Conservation (phyloP, 2,329 filamentous ascomycete species). For the Pestalotiopsis sp. region DNA sequence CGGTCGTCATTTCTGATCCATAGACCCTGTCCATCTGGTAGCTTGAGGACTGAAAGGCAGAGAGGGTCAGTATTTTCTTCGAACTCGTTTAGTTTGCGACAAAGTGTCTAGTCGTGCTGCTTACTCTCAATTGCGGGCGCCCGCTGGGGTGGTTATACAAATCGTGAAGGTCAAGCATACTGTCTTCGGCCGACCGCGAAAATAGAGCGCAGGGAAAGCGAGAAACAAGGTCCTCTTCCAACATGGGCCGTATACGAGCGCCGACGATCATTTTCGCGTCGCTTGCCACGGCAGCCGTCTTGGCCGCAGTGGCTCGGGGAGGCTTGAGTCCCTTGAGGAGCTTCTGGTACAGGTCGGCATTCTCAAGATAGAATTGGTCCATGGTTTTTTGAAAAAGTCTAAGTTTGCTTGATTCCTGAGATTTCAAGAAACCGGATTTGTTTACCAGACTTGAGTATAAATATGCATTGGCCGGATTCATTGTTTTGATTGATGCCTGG, state of each 20-base stretch:
- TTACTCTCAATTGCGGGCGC: conserved; percentile 28
- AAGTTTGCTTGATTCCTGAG: background rate
- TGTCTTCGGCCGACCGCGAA: conserved; percentile 21
- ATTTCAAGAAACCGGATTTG: background rate
- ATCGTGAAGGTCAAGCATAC: conserved; percentile 39
- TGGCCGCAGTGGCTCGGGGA: background rate
- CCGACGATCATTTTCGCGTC: conserved; percentile 36
- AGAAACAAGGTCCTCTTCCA: conserved; percentile 33
- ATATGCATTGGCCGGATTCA: background rate
- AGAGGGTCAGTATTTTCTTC: background rate
- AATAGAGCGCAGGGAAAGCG: conserved; percentile 33
- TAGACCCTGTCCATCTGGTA: conserved; percentile 41
- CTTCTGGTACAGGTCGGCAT: conserved; percentile 29
- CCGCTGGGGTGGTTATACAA: conserved; percentile 35
- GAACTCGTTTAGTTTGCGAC: background rate
- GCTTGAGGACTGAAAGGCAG: conserved; percentile 31
- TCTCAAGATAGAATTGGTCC: conserved; percentile 36
- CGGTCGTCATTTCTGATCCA: conserved; percentile 34
- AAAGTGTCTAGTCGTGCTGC: conserved; percentile 18
- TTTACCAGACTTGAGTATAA: background rate
- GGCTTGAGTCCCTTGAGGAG: conserved; percentile 32
- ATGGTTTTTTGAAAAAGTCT: conserved; percentile 21
- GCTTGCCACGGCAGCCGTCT: conserved; percentile 5
- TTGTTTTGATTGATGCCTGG: background rate
- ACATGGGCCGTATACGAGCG: conserved; percentile 38